A percentile compares a stretch with the other conserved stretches of the same genome.
Evolutionary conservation across 1,139 yeast genomes (phyloP).

Genomic region (Pichia sp.): DNA sequence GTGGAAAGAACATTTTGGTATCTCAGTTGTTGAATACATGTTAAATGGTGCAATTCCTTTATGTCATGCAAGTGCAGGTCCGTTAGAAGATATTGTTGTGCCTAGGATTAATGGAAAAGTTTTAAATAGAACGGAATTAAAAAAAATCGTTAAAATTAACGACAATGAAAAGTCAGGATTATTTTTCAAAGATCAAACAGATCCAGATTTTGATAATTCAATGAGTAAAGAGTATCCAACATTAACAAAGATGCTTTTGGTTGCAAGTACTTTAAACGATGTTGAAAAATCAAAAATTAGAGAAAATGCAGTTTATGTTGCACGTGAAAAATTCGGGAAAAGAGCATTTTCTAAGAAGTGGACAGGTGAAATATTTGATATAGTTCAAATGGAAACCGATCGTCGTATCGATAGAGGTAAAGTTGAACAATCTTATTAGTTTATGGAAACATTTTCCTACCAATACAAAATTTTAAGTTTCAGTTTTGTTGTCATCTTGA

Average conservation of each 20-base stretch:
- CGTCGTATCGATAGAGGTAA: conserved; percentile 36
- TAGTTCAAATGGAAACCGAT: conserved; percentile 35
- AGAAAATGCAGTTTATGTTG: conserved; percentile 44
- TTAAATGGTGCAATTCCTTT: conserved; percentile 84
- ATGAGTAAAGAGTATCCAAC: conserved; percentile 29
- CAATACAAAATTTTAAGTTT: too few relatives aligned
- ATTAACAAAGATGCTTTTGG: conserved; percentile 43
- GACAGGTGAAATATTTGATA: conserved; percentile 32
- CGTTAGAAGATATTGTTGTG: conserved; percentile 75
- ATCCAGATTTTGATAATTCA: conserved; percentile 42
- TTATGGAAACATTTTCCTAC: too few relatives aligned
- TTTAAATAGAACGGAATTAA: conserved; percentile 2
- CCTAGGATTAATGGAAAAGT: conserved; percentile 38
- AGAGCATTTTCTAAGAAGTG: conserved; percentile 55
- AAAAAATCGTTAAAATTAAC: conserved; percentile 4
- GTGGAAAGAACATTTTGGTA: conserved; percentile 99
- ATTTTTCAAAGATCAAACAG: conserved; percentile 64
- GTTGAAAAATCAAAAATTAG: conserved; percentile 41
- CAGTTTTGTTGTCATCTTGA: too few relatives aligned
- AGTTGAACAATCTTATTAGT: conserved; percentile 37
- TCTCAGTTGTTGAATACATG: conserved; percentile 91
- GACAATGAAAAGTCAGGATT: conserved; percentile 44
- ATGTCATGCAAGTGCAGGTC: conserved; percentile 94
- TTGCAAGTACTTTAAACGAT: conserved; percentile 37
- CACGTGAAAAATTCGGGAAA: conserved; percentile 61